phyloP scores from a whole-genome alignment of 495 filamentous ascomycete genomes.

The Rhypophila decipiens region DNA sequence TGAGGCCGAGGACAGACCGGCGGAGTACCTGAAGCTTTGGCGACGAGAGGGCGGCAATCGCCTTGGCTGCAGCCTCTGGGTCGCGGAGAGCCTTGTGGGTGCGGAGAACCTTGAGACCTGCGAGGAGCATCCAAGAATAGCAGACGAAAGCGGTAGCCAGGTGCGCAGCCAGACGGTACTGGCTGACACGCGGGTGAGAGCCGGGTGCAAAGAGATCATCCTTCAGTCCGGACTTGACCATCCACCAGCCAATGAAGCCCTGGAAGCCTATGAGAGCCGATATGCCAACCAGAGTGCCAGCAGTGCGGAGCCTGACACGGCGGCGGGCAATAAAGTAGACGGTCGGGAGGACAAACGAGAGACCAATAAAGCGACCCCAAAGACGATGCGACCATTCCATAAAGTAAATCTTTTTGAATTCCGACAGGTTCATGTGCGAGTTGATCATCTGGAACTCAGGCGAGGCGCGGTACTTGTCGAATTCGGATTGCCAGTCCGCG shows the following conservation, averaged over 20 bases:
- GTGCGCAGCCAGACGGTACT: slow-evolving; percentile 88
- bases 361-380: slow-evolving; percentile 88
- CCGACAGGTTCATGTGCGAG: slow-evolving; percentile 78
- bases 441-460: slow-evolving; percentile 91
- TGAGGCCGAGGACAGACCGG: slow-evolving; percentile 63
- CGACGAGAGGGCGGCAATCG: slow-evolving; percentile 52
- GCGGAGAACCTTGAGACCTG: slow-evolving; percentile 77
- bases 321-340: slow-evolving; percentile 81
- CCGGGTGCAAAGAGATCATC: slow-evolving; percentile 92
- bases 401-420: slow-evolving; percentile 98
- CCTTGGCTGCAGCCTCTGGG: slow-evolving; percentile 47
- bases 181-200: slow-evolving; percentile 82
- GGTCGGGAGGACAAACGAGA: slow-evolving; percentile 83
- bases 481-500: slow-evolving; percentile 83
- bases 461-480: slow-evolving; percentile 80
- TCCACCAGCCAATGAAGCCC: slow-evolving; percentile 97
- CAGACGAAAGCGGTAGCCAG: slow-evolving; percentile 83
- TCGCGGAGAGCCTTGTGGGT: slow-evolving; percentile 61
- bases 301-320: slow-evolving; percentile 72
- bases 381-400: slow-evolving; percentile 98
- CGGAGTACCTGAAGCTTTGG: slow-evolving; percentile 68
- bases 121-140: slow-evolving; percentile 91
- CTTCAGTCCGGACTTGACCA: slow-evolving; percentile 93
- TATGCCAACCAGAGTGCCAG: slow-evolving; percentile 71
- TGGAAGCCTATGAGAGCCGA: slow-evolving; percentile 88